Conservation (phyloP, 768 basidiomycete genomes). For the Lactarius sp. region DNA sequence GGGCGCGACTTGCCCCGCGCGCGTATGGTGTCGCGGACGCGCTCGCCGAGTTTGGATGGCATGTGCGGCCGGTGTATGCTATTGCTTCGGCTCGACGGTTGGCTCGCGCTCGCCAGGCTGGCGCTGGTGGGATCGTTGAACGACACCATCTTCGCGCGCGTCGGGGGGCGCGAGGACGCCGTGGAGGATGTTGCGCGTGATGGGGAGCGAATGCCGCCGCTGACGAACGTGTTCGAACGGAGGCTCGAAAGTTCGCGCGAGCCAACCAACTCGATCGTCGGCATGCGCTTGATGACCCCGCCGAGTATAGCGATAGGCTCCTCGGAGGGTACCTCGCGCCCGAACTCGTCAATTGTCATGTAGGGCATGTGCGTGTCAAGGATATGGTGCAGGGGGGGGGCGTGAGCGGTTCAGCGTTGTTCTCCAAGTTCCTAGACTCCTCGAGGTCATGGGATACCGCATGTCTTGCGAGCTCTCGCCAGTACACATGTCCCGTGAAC, state of each 20-base stretch:
- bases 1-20: too few species aligned
- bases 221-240: slow-evolving; percentile 17
- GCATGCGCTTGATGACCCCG: slow-evolving; percentile 65
- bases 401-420: slow-evolving; percentile 9
- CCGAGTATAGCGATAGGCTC: slow-evolving; percentile 58
- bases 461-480: neutral
- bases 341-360: slow-evolving; percentile 42
- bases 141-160: too few species aligned
- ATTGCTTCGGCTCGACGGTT: too few species aligned
- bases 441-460: slow-evolving; percentile 49
- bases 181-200: too few species aligned
- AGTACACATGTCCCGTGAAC: neutral
- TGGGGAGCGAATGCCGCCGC: neutral
- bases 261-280: slow-evolving; percentile 74
- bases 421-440: slow-evolving; percentile 38
- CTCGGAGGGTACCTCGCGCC: slow-evolving; percentile 37
- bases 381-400: slow-evolving; percentile 20
- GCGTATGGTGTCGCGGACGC: too few species aligned
- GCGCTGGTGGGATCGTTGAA: too few species aligned
- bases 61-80: too few species aligned
- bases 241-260: slow-evolving; percentile 48
- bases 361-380: slow-evolving; percentile 27
- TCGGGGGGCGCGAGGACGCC: too few species aligned
- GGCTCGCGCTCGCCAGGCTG: too few species aligned
- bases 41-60: too few species aligned